Conservation (phyloP, 441 rosid genomes). For the Sinapis alba region DNA sequence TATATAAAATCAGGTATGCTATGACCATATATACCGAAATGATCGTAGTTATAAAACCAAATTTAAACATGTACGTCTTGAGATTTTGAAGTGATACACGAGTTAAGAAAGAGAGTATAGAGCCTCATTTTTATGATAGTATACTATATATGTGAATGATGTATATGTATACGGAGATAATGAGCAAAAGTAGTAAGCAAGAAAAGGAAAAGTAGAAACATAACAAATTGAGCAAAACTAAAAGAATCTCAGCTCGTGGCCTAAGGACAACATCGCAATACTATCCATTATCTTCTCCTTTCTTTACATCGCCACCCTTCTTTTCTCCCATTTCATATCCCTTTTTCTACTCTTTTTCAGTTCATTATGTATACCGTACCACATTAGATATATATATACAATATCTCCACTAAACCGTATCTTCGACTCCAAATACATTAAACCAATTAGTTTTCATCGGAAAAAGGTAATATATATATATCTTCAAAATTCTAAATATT, state of each 20-base stretch:
- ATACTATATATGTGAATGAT: conserved; percentile 20
- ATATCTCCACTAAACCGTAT: conserved; percentile 12
- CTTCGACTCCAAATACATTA: neutral
- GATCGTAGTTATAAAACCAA: conserved; percentile 26
- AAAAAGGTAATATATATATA: neutral
- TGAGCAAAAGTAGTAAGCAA: conserved; percentile 37
- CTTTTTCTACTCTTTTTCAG: conserved; percentile 9
- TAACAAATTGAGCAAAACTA: conserved; percentile 43
- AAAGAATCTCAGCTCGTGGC: conserved; percentile 48
- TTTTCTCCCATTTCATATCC: conserved; percentile 8
- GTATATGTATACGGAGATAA: conserved; percentile 16
- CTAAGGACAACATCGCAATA: conserved; percentile 30
- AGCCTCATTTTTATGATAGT: conserved; percentile 8
- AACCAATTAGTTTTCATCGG: neutral
- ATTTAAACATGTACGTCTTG: conserved; percentile 31
- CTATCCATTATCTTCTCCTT: conserved; percentile 20
- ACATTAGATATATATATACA: neutral
- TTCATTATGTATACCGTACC: neutral
- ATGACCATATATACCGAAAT: conserved; percentile 23
- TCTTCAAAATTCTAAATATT: neutral
- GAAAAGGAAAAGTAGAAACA: conserved; percentile 28
- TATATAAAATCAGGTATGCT: conserved; percentile 26
- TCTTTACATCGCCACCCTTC: conserved; percentile 29
- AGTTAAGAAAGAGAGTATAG: conserved; percentile 14
- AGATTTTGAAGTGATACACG: conserved; percentile 23